Conservation (phyloP, 208 protist species). For the Endotrypanum monterogeii region DNA sequence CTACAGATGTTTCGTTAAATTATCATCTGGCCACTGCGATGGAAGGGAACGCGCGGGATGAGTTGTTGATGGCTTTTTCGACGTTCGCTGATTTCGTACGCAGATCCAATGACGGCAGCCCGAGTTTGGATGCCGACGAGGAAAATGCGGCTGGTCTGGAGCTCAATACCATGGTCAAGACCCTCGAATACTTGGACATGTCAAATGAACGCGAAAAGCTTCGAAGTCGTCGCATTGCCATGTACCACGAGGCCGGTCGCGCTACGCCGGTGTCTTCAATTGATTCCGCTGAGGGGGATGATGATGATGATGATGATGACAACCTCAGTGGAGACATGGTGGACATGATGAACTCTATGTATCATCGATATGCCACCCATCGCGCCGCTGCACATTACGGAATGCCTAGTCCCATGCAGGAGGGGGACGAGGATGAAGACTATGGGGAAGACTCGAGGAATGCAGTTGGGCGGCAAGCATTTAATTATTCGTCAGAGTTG, state of each 20-base stretch:
- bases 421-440: not conserved
- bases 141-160: constrained; percentile 25
- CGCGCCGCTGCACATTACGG: constrained; percentile 1
- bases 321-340: not conserved
- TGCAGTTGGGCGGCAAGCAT: constrained; percentile 10
- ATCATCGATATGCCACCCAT: constrained; percentile 3
- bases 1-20: constrained; percentile 76
- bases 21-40: constrained; percentile 71
- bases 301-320: constrained; percentile 11
- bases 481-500: constrained; percentile 19
- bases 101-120: not conserved
- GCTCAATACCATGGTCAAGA: constrained; percentile 35
- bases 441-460: constrained; percentile 12
- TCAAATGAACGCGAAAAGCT: constrained; percentile 83
- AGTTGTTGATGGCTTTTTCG: constrained; percentile 54
- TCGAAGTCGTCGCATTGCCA: constrained; percentile 40
- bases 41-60: constrained; percentile 64
- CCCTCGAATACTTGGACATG: constrained; percentile 76
- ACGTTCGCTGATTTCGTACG: constrained; percentile 35
- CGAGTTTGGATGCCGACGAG: not conserved
- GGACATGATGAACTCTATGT: not conserved
- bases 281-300: constrained; percentile 23
- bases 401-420: not conserved
- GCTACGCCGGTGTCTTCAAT: constrained; percentile 11
- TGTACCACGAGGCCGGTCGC: constrained; percentile 26